Evolutionary conservation across 331 rosid genomes (phyloP).

Genomic region (Phaseolus coccineus): DNA sequence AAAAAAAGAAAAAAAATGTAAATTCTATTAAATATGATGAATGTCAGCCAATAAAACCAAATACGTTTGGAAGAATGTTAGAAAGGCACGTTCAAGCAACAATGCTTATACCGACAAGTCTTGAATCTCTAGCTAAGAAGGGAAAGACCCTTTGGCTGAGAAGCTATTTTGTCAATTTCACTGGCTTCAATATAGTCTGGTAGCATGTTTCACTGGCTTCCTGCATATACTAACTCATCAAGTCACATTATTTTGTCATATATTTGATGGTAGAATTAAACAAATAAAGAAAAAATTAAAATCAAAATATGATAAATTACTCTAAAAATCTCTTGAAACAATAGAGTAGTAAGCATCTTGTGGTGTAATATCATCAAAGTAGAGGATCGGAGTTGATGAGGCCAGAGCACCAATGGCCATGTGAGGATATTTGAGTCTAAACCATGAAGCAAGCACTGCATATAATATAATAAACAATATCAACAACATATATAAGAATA

Average conservation of each 20-base stretch:
- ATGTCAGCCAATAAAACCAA: too few species aligned
- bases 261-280: neutral
- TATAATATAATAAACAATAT: neutral
- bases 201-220: conserved; percentile 75
- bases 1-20: too few species aligned
- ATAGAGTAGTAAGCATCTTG: conserved; percentile 53
- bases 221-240: conserved; percentile 45
- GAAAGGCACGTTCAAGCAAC: too few species aligned
- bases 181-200: conserved; percentile 55
- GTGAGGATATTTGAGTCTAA: conserved; percentile 55
- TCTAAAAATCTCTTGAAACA: conserved; percentile 59
- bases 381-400: conserved; percentile 77
- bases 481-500: conserved; percentile 21
- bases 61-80: too few species aligned
- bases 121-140: conserved; percentile 61
- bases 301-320: conserved; percentile 42
- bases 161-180: conserved; percentile 66
- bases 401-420: conserved; percentile 68
- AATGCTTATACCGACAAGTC: conserved; percentile 65
- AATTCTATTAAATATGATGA: too few species aligned
- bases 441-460: conserved; percentile 57
- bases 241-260: neutral
- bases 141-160: conserved; percentile 57
- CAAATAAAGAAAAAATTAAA: neutral
- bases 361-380: conserved; percentile 53